Evolutionary conservation across 805 yeast genomes (phyloP).

Genomic region (Starmerella floricola): DNA sequence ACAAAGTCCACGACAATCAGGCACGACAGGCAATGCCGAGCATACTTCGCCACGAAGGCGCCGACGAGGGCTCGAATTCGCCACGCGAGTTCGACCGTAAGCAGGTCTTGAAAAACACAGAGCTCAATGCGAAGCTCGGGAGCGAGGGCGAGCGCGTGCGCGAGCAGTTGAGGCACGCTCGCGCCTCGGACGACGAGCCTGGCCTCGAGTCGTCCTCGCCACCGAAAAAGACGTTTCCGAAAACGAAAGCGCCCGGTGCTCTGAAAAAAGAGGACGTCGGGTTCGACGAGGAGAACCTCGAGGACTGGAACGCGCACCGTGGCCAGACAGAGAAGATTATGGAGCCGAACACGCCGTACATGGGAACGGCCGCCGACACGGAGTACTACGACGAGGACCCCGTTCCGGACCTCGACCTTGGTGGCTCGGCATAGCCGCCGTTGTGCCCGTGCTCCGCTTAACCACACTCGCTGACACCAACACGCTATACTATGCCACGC

Average conservation of each 20-base stretch:
- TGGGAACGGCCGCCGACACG: conserved; percentile 24
- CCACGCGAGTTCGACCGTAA: conserved; percentile 35
- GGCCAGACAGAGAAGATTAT: conserved; percentile 22
- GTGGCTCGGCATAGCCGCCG: conserved; percentile 5
- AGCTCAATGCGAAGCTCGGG: conserved; percentile 44
- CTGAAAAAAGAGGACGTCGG: conserved; percentile 10
- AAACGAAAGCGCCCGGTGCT: conserved; percentile 24
- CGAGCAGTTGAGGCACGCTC: conserved; percentile 4
- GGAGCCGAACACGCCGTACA: conserved; percentile 25
- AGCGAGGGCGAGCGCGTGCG: conserved; percentile 20
- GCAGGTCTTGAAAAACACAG: conserved; percentile 69
- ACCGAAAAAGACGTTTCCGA: conserved; percentile 18
- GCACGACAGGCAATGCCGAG: conserved; percentile 1
- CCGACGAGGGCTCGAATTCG: neutral
- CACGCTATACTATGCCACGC: no score
- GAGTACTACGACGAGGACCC: conserved; percentile 26
- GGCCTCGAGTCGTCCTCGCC: neutral
- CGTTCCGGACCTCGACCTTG: conserved; percentile 19
- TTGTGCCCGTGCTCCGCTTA: no score
- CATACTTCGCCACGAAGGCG: conserved; percentile 1
- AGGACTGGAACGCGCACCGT: conserved; percentile 21
- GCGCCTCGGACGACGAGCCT: neutral
- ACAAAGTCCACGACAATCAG: no score
- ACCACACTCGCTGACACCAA: no score
- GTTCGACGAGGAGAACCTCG: conserved; percentile 21